Evolutionary conservation across 768 basidiomycete species (phyloP).

Genomic region (Boletus pseudo-olivaceus): DNA sequence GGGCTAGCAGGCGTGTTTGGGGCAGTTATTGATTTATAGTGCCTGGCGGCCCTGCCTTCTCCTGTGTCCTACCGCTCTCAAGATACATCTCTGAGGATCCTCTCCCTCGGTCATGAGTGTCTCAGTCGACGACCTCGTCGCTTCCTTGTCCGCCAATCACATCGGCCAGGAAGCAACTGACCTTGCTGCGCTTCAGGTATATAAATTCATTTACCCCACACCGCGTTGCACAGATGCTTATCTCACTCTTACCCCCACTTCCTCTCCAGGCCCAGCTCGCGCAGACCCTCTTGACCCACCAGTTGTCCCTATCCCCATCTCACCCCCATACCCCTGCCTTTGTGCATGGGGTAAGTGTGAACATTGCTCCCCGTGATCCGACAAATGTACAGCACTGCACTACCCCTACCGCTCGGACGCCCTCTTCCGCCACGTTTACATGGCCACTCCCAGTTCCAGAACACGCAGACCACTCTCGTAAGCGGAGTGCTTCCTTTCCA

Average conservation of each 20-base stretch:
- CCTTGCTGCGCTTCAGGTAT: slow-evolving; percentile 46
- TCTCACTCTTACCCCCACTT: slow-evolving; percentile 8
- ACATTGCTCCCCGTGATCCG: slow-evolving; percentile 29
- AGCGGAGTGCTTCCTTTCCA: slow-evolving; percentile 27
- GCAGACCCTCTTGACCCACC: slow-evolving; percentile 40
- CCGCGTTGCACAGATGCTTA: slow-evolving; percentile 11
- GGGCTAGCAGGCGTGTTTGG: slow-evolving; percentile 27
- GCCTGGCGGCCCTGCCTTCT: slow-evolving; percentile 8
- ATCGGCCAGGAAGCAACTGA: slow-evolving; percentile 53
- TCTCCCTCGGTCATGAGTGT: slow-evolving; percentile 37
- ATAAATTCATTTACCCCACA: slow-evolving; percentile 16
- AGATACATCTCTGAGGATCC: neutral
- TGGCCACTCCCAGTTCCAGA: slow-evolving; percentile 29
- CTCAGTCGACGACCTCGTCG: slow-evolving; percentile 50
- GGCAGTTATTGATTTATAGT: slow-evolving; percentile 16
- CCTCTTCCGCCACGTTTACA: slow-evolving; percentile 27
- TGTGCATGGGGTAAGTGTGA: slow-evolving; percentile 21
- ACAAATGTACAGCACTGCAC: slow-evolving; percentile 38
- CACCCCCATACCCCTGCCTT: slow-evolving; percentile 17
- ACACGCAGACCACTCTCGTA: slow-evolving; percentile 22
- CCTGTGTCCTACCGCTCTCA: slow-evolving; percentile 7
- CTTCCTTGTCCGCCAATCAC: slow-evolving; percentile 44
- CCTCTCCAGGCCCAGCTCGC: slow-evolving; percentile 41
- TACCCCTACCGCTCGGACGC: slow-evolving; percentile 37
- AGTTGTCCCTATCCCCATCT: slow-evolving; percentile 20